Evolutionary conservation across 108 stramenopile genomes (phyloP).

Genomic region (Ochromonas danica): DNA sequence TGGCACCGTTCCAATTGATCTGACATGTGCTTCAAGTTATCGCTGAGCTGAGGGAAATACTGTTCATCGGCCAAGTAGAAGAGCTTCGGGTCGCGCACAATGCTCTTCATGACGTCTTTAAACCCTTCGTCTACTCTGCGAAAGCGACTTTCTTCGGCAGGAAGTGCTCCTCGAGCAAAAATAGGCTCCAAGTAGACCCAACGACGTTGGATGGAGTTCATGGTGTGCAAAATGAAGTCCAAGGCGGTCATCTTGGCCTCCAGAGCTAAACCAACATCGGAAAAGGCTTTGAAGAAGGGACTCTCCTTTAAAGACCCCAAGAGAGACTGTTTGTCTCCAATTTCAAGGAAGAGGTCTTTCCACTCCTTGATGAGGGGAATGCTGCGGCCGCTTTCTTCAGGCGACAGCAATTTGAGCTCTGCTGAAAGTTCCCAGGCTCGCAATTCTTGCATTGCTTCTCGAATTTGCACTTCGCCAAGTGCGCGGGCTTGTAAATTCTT

Average conservation of each 20-base stretch:
- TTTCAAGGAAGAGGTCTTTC: conserved; percentile 62
- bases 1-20: conserved; percentile 69
- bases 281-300: conserved; percentile 65
- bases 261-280: conserved; percentile 55
- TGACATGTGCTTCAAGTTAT: conserved; percentile 45
- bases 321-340: conserved; percentile 70
- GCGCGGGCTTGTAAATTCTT: conserved; percentile 64
- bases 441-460: conserved; percentile 64
- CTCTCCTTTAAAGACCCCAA: conserved; percentile 61
- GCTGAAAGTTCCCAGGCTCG: conserved; percentile 62
- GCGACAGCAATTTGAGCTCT: conserved; percentile 54
- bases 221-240: conserved; percentile 47
- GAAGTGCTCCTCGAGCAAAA: conserved; percentile 63
- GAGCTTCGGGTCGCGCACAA: conserved; percentile 57
- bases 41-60: conserved; percentile 49
- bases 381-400: conserved; percentile 47
- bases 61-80: conserved; percentile 59
- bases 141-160: conserved; percentile 58
- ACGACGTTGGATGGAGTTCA: conserved; percentile 59
- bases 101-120: conserved; percentile 60
- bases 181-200: conserved; percentile 72
- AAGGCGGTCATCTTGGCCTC: conserved; percentile 48
- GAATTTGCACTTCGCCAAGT: conserved; percentile 64
- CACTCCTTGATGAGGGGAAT: conserved; percentile 65
- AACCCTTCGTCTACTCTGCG: conserved; percentile 63